These are phyloP conservation scores for Tricholoma sp. DNA, from an alignment of 768 basidiomycete genomes.

Conservation along the genomic window DNA sequence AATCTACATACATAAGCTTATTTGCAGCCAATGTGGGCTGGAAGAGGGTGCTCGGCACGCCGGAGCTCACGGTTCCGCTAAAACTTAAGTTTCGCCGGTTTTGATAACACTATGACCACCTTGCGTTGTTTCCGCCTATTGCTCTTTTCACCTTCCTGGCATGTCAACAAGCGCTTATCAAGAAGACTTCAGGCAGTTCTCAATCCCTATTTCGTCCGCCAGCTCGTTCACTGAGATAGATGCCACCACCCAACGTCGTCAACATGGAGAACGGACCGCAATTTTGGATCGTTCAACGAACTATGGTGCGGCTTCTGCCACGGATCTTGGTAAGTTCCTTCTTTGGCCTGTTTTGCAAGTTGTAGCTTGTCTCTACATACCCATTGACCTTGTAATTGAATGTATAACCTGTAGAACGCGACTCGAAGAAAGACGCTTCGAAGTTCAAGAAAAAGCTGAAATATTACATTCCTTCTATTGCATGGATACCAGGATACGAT, in stretches of 20 bases:
- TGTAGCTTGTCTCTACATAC: neutral
- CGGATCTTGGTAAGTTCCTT: conserved; percentile 17
- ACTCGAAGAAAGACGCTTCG: conserved; percentile 19
- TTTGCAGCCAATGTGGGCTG: too few species aligned
- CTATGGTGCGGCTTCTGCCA: conserved; percentile 22
- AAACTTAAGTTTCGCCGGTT: too few species aligned
- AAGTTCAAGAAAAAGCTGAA: conserved; percentile 44
- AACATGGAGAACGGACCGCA: conserved; percentile 27
- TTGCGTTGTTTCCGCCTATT: neutral
- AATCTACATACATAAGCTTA: too few species aligned
- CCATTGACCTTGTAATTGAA: neutral
- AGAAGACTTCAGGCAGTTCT: conserved; percentile 3
- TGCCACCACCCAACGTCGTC: neutral
- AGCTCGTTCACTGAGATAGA: conserved; percentile 18
- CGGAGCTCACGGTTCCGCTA: too few species aligned
- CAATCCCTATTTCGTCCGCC: conserved; percentile 9
- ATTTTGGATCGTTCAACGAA: conserved; percentile 26
- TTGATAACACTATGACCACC: neutral
- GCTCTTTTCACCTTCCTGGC: neutral
- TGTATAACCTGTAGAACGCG: neutral
- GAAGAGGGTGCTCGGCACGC: too few species aligned
- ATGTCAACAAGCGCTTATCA: conserved; percentile 3
- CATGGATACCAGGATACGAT: conserved; percentile 79
- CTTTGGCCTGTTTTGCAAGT: neutral
- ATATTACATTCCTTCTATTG: conserved; percentile 74